Base-by-base conservation (phyloP, 345 rosid genomes). In the Eucalyptus tenuipes region DNA sequence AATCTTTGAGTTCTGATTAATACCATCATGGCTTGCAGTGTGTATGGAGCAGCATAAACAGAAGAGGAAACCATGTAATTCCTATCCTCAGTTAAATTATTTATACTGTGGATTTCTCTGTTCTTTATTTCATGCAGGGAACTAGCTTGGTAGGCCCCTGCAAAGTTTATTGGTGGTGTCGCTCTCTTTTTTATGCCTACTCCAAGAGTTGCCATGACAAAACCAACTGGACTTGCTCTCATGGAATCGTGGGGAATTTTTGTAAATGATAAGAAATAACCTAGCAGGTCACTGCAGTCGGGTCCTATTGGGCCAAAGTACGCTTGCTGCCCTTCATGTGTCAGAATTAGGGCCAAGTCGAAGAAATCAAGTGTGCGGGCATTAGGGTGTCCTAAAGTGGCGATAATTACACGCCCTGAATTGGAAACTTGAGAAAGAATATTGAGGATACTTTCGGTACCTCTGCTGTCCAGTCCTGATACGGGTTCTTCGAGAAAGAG, bases 401-500 rank as follows among this genome's bases (percentile, higher is more conserved):
- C 89, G n/a, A 87, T 59, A 49, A 90, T 86, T 49, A 87, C 80
- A 27, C 80, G 61, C 47, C 93, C 92, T 86, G 92, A 89, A 59
- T 50, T 80, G 75, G 91, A 89, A 82, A 91, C 88, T 88, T 55
- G 88, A 59, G 91, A 86, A 31, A 87, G 91, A 85, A 90, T 50
- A 42, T 87, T 85, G 48, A 91, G 92, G 86, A 90, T 88, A 29
- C 44, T 87, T 49, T 66, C 86, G 13, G 88, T 90, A 71, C 89
- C 91, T 52, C 57, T 81, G 44, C 64, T 61, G 59, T 91, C 91
- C 33, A 91, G 90, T 22, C 91, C 92, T 20, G 84, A 85, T 85
- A 90, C 48, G 18, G 91, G 89, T 29, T 92, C 92, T 88, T 92
- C 93, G 31, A 91, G 93, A 31, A 91, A 53, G 87, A 92, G 92